phyloP scores from a whole-genome alignment of 1,284 basidiomycete genomes.

The Pyrrhoderma lamaoense region DNA sequence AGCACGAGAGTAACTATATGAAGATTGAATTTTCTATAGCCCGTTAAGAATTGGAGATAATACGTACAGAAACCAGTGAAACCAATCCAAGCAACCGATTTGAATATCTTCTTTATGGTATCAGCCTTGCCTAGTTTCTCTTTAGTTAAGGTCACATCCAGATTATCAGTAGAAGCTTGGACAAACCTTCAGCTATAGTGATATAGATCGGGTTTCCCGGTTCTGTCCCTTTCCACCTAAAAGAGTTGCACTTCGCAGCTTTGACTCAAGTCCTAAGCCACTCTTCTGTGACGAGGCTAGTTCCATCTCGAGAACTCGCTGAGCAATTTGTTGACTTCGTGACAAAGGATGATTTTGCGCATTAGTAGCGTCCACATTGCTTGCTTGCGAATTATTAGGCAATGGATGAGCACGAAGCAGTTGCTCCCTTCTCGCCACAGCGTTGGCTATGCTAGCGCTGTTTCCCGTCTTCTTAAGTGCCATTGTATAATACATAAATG shows the following conservation, averaged over 20 bases:
- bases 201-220: constrained; percentile 65
- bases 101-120: constrained; percentile 14
- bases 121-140: constrained; percentile 6
- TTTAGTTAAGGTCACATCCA: background rate
- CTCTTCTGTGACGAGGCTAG: constrained; percentile 20
- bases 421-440: constrained; percentile 59
- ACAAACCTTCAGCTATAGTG: constrained; percentile 64
- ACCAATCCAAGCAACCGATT: constrained; percentile 21
- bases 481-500: constrained; percentile 65
- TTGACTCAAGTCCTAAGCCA: background rate
- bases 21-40: constrained; percentile 41
- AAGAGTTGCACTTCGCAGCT: background rate
- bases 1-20: constrained; percentile 55
- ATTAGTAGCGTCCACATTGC: background rate
- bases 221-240: background rate
- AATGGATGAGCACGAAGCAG: constrained; percentile 35
- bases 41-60: background rate
- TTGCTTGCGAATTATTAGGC: constrained; percentile 8
- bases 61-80: constrained; percentile 25
- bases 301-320: constrained; percentile 42
- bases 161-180: no score
- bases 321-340: constrained; percentile 48
- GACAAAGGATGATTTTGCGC: background rate
- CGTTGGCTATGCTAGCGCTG: constrained; percentile 49
- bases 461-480: constrained; percentile 57